A percentile compares a stretch with the other conserved stretches of the same genome.
phyloP scores from a whole-genome alignment of 2,329 filamentous ascomycete species.

The Fusarium albidum region DNA sequence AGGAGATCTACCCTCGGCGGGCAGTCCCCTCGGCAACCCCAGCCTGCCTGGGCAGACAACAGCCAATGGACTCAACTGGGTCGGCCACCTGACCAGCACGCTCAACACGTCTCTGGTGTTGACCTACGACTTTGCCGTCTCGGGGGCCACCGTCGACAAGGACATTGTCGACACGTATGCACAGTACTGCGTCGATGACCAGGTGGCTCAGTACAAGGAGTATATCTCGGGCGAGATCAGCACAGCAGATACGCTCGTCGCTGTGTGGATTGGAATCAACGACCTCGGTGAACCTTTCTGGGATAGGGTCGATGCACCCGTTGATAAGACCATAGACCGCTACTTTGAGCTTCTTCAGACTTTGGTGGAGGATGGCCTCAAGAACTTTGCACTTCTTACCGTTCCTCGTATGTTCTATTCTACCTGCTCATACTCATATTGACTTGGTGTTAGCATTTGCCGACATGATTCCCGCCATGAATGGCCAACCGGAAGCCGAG shows the following conservation, averaged over 20 bases:
- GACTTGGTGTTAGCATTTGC: constrained; percentile 4
- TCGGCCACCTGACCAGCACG: constrained; percentile 25
- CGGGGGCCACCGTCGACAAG: constrained; percentile 33
- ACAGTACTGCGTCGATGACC: constrained; percentile 28
- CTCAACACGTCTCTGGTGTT: constrained; percentile 25
- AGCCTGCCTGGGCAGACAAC: constrained; percentile 29
- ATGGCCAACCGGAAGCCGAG: constrained; percentile 15
- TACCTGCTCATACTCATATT: neutral
- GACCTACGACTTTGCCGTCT: constrained; percentile 34
- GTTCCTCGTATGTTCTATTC: constrained; percentile 10
- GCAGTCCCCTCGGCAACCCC: constrained; percentile 29
- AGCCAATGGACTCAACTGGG: constrained; percentile 31
- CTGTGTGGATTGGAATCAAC: constrained; percentile 35
- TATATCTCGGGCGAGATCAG: constrained; percentile 18
- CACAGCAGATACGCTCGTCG: constrained; percentile 8
- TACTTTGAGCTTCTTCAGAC: constrained; percentile 30
- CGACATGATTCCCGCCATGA: constrained; percentile 27
- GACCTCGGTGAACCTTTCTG: constrained; percentile 33
- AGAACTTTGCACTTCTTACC: constrained; percentile 23
- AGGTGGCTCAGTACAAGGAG: constrained; percentile 28
- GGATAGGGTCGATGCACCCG: constrained; percentile 21
- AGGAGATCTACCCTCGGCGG: constrained; percentile 15
- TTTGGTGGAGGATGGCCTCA: constrained; percentile 12
- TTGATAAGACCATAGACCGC: constrained; percentile 18
- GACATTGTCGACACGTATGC: constrained; percentile 29